Conservation (phyloP, 176 grass and related monocot species). For the Oryza rufipogon region DNA sequence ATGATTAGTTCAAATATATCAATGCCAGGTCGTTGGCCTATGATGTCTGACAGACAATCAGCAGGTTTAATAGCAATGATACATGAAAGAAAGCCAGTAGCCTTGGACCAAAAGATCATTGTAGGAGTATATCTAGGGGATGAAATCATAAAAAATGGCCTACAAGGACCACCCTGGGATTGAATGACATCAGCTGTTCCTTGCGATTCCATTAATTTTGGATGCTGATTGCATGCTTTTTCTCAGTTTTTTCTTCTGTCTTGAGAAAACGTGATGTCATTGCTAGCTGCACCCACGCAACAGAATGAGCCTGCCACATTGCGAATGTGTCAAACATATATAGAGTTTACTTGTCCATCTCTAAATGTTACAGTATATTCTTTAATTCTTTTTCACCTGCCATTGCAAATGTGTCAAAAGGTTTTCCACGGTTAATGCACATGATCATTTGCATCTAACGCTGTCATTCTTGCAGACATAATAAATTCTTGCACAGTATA, state of each 20-base stretch:
- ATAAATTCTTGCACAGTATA: too few species aligned
- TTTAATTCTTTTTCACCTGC: too few species aligned
- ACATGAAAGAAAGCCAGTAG: neutral
- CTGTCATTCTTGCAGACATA: too few species aligned
- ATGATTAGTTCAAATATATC: neutral
- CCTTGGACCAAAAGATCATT: neutral
- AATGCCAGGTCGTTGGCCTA: neutral
- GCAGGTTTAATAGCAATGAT: neutral
- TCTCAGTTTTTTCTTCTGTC: neutral
- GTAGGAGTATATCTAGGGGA: neutral
- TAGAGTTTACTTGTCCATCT: too few species aligned
- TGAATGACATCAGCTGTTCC: constrained; percentile 8
- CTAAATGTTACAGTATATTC: too few species aligned
- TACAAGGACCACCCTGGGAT: neutral
- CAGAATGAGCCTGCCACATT: too few species aligned
- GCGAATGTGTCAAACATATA: too few species aligned
- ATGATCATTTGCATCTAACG: too few species aligned
- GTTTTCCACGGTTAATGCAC: too few species aligned
- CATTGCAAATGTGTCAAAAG: too few species aligned
- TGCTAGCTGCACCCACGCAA: too few species aligned
- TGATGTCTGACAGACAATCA: neutral
- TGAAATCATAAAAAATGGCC: neutral
- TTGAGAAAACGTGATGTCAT: neutral
- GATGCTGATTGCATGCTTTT: neutral
- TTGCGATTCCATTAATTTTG: neutral